Base-by-base conservation (phyloP, 2,329 filamentous ascomycete genomes). In the Penicillium decumbens region DNA sequence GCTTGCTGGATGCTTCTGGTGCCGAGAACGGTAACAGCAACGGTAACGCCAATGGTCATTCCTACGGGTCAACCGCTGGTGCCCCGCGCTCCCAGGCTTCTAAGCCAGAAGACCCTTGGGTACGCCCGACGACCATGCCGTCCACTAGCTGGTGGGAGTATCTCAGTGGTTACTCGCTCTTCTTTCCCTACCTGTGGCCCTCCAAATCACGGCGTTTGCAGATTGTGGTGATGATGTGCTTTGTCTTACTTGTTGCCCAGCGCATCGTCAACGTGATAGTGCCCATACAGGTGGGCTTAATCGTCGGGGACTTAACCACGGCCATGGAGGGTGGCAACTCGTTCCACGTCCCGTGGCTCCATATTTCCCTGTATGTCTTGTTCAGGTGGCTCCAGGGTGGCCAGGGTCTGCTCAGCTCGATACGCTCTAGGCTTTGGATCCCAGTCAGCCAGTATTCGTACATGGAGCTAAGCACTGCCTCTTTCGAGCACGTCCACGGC, bases 381-480 rank as follows among this genome's bases (percentile, higher is more conserved):
- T 89, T 83, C 64, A 85, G 89, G 60, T 80, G 91, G 65, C 79
- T 97, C 13, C 93, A 97, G 70, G 93, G 93, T 2, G 85, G 83
- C 45, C 93, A 92, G 51, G 93, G 93, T 18, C 75, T 97, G 41
- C 79, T 98, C 29, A 90, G 90, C 6, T 92, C 89, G 1, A 63
- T 88, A 29, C 82, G 93, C 56, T 87, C 89, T 20, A 83, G 89
- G 30, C 77, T 98, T 29, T 98, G 93, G 93, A 93, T 98, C 43
- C 92, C 93, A 0, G 90, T 98, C 49, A 89, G 91, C 30, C 93
- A 98, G 69, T 95, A 97, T 69, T 95, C 92, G 0, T 98, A 96
- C 72, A 86, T 89, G 64, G 89, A 93, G 56, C 79, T 98, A 50
- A 95, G 91, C 5, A 93, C 93, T 1, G 91, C 93, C 13, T 89